Percentiles rank a stretch among this genome's conserved stretches.
phyloP scores from a whole-genome alignment of 768 basidiomycete species.

The Vararia minispora region DNA sequence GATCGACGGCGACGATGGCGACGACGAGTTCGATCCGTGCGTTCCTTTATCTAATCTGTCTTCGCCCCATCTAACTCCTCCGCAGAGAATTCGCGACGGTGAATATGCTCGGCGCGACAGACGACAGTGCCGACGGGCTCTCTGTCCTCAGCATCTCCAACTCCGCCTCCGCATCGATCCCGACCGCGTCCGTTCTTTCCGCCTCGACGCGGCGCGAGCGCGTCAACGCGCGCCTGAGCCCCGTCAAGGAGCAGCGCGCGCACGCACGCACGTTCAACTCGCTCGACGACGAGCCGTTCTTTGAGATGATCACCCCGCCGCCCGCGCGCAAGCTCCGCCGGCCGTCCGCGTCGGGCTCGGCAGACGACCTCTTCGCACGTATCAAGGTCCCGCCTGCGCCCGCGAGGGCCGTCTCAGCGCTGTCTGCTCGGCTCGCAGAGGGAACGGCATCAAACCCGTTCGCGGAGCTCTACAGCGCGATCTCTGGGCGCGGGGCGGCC shows the following conservation, averaged over 20 bases:
- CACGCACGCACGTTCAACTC: conserved; percentile 7
- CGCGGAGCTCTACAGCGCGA: conserved; percentile 74
- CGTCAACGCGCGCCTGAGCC: conserved; percentile 42
- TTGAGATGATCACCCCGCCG: conserved; percentile 43
- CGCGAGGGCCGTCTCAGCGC: conserved; percentile 45
- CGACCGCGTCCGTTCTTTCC: conserved; percentile 38
- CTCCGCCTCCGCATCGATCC: conserved; percentile 42
- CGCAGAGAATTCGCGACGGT: conserved; percentile 60
- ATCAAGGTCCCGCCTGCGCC: conserved; percentile 33
- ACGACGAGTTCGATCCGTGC: conserved; percentile 74
- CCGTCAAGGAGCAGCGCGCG: conserved; percentile 29
- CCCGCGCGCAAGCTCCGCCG: conserved; percentile 7
- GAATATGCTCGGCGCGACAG: conserved; percentile 34
- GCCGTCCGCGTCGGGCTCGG: conserved; percentile 12
- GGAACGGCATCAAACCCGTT: conserved; percentile 70
- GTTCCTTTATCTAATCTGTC: conserved; percentile 16
- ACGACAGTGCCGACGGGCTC: conserved; percentile 52
- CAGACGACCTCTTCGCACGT: conserved; percentile 34
- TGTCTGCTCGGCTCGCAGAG: conserved; percentile 67
- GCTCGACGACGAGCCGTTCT: conserved; percentile 28
- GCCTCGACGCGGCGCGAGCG: conserved; percentile 23
- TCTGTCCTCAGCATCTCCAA: conserved; percentile 47
- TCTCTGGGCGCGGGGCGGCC: conserved; percentile 59
- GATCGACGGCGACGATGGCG: conserved; percentile 55
- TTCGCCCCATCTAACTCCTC: neutral